Evolutionary conservation across 2,329 filamentous ascomycete species (phyloP).

Genomic region (Aspergillus phoenicis): DNA sequence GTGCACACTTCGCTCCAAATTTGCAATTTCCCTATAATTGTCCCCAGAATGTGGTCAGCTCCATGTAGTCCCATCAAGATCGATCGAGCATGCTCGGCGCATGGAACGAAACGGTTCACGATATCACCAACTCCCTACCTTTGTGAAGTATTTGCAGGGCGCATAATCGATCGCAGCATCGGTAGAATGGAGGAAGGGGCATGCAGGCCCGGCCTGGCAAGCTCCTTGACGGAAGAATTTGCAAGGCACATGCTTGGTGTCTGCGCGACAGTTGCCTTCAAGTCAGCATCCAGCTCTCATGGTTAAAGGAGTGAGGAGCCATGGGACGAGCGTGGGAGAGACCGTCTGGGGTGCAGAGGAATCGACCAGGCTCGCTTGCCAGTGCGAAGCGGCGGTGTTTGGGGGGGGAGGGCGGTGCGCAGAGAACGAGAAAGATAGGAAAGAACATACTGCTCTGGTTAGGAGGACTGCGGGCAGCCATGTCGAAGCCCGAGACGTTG

Average conservation of each 20-base stretch:
- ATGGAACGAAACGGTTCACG: not conserved
- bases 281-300: not conserved
- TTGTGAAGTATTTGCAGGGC: conserved; percentile 97
- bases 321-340: not conserved
- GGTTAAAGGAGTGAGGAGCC: too few species aligned
- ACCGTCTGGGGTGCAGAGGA: not conserved
- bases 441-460: conserved; percentile 46
- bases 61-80: not conserved
- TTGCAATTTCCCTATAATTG: conserved; percentile 86
- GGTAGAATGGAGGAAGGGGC: conserved; percentile 93
- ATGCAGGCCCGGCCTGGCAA: conserved; percentile 93
- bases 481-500: conserved; percentile 46
- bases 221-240: conserved; percentile 98
- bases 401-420: not conserved
- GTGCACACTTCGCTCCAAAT: conserved; percentile 95
- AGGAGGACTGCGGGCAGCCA: conserved; percentile 50
- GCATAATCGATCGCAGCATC: conserved; percentile 81
- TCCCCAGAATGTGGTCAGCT: conserved; percentile 26
- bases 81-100: not conserved
- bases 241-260: conserved; percentile 96
- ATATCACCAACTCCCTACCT: conserved; percentile 59
- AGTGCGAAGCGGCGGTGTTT: too few species aligned
- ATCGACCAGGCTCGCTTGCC: not conserved
- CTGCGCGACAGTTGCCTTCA: conserved; percentile 49
- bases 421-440: not conserved